Evolutionary conservation across 2,329 filamentous ascomycete species (phyloP).

Genomic region (Fusarium domesticum): DNA sequence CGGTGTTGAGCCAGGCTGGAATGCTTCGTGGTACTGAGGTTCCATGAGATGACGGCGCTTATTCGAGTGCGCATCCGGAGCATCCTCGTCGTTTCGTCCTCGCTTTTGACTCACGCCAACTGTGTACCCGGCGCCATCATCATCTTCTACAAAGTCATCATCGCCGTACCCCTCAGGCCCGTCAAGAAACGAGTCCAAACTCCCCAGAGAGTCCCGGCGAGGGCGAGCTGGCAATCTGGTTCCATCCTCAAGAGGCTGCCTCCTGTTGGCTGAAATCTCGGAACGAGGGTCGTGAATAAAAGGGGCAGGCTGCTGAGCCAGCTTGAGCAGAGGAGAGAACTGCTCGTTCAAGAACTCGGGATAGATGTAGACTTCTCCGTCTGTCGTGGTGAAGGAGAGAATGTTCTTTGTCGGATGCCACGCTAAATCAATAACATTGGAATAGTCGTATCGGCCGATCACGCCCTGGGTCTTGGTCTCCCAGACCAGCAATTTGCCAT

Average conservation of each 20-base stretch:
- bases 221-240: constrained; percentile 46
- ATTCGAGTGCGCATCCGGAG: constrained; percentile 40
- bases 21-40: constrained; percentile 74
- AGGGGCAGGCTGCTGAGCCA: constrained; percentile 70
- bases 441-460: constrained; percentile 73
- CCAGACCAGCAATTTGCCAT: constrained; percentile 76
- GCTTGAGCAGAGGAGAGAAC: constrained; percentile 53
- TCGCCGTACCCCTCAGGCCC: constrained; percentile 53
- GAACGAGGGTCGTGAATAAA: constrained; percentile 78
- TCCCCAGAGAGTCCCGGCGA: constrained; percentile 66
- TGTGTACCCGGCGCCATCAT: constrained; percentile 89
- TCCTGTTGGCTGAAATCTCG: constrained; percentile 65
- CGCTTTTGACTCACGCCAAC: constrained; percentile 53
- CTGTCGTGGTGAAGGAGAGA: constrained; percentile 84
- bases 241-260: constrained; percentile 54
- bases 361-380: constrained; percentile 91
- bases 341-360: constrained; percentile 64
- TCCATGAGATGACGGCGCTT: constrained; percentile 51
- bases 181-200: constrained; percentile 74
- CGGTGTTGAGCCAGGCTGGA: constrained; percentile 91
- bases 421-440: constrained; percentile 77
- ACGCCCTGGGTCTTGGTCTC: constrained; percentile 84
- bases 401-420: constrained; percentile 93
- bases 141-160: constrained; percentile 89
- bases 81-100: constrained; percentile 52